A percentile compares a stretch with the other conserved stretches of the same genome.
phyloP scores from a whole-genome alignment of 345 rosid species.

The Lepidium aucheri region DNA sequence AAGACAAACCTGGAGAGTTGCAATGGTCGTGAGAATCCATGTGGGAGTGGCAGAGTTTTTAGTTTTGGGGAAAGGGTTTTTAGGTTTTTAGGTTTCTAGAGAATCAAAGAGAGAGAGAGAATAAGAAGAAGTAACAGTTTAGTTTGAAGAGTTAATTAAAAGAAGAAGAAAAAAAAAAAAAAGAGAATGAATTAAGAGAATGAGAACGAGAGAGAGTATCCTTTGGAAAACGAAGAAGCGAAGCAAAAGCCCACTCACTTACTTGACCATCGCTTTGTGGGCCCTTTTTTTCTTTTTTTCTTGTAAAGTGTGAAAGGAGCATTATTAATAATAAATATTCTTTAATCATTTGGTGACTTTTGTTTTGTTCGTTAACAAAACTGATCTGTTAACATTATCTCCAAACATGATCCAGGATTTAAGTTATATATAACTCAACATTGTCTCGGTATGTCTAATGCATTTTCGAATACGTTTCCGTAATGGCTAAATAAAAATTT shows the following conservation, averaged over 20 bases:
- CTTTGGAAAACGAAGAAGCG: slow-evolving; percentile 27
- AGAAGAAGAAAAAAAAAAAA: background rate
- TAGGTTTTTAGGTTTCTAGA: slow-evolving; percentile 13
- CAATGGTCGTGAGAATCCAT: slow-evolving; percentile 23
- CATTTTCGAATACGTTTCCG: too few relatives aligned
- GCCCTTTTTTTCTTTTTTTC: background rate
- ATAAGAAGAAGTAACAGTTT: background rate
- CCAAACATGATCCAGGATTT: too few relatives aligned
- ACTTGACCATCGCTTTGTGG: background rate
- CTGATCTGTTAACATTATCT: too few relatives aligned
- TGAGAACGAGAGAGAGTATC: background rate
- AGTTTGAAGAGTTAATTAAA: background rate
- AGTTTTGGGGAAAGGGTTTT: background rate
- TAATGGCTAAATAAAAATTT: too few relatives aligned
- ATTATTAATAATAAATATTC: background rate
- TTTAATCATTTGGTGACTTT: too few relatives aligned
- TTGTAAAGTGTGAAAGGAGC: background rate
- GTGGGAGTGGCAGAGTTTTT: background rate
- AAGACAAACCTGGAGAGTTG: slow-evolving; percentile 17
- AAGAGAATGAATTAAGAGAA: background rate
- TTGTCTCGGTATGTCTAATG: too few relatives aligned
- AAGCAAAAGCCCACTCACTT: slow-evolving; percentile 27
- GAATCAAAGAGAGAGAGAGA: background rate
- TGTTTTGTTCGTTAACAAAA: too few relatives aligned
- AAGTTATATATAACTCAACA: too few relatives aligned